Percentiles rank a stretch among this genome's conserved stretches.
phyloP scores from a whole-genome alignment of 441 rosid genomes.

The Erodium texanum region DNA sequence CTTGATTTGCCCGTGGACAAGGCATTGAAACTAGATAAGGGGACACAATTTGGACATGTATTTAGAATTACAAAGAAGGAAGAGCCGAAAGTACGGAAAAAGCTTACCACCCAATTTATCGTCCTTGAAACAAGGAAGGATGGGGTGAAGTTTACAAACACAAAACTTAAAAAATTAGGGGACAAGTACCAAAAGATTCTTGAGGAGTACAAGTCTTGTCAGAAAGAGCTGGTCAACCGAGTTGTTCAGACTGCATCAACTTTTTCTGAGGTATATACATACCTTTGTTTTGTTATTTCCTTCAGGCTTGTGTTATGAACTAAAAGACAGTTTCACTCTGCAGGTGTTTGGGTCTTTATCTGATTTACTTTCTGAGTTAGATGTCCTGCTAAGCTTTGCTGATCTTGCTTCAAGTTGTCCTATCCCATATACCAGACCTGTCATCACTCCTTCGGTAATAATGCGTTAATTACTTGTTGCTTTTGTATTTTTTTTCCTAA shows the following conservation, averaged over 20 bases:
- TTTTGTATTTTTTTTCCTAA: slow-evolving; percentile 14
- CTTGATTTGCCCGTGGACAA: slow-evolving; percentile 75
- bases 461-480: slow-evolving; percentile 13
- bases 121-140: slow-evolving; percentile 97
- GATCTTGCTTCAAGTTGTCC: slow-evolving; percentile 93
- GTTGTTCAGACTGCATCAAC: slow-evolving; percentile 72
- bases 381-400: slow-evolving; percentile 91
- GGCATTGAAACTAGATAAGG: slow-evolving; percentile 82
- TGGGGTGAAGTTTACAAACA: slow-evolving; percentile 94
- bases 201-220: slow-evolving; percentile 72
- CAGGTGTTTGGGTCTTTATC: slow-evolving; percentile 84
- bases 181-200: slow-evolving; percentile 81
- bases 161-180: slow-evolving; percentile 85
- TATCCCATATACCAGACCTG: slow-evolving; percentile 87
- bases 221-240: slow-evolving; percentile 70
- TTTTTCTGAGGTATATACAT: slow-evolving; percentile 63
- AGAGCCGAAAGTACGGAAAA: slow-evolving; percentile 91
- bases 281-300: slow-evolving; percentile 13
- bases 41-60: slow-evolving; percentile 91
- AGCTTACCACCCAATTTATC: slow-evolving; percentile 70
- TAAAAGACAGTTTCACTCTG: slow-evolving; percentile 25
- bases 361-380: slow-evolving; percentile 73
- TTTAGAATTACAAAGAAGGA: slow-evolving; percentile 97
- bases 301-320: slow-evolving; percentile 11
- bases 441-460: slow-evolving; percentile 63